Conservation (phyloP, 208 protist genomes). For the Leishmania arabica region DNA sequence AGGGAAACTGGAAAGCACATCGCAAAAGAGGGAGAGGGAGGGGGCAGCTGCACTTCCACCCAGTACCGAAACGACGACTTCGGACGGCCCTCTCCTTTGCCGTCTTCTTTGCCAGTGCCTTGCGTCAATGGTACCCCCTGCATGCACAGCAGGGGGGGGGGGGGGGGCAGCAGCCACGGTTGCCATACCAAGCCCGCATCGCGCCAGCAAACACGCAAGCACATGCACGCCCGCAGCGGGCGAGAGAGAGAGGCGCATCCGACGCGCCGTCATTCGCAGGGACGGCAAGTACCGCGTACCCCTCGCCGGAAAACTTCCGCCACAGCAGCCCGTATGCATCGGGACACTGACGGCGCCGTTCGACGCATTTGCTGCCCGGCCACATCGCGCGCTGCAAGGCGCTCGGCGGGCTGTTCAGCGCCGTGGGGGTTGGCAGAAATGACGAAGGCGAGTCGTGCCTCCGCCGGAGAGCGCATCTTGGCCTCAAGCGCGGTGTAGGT, state of each 20-base stretch:
- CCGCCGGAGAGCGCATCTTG: slow-evolving; percentile 35
- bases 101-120: neutral
- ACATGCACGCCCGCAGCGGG: neutral
- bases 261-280: slow-evolving; percentile 34
- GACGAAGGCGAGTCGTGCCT: slow-evolving; percentile 50
- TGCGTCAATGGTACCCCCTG: neutral
- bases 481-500: slow-evolving; percentile 57
- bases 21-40: neutral
- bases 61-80: neutral
- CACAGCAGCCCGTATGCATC: slow-evolving; percentile 51
- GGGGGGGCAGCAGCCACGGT: neutral
- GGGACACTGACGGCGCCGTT: slow-evolving; percentile 38
- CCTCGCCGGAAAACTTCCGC: slow-evolving; percentile 21
- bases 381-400: slow-evolving; percentile 41
- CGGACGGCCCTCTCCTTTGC: neutral
- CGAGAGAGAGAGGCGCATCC: neutral
- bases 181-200: neutral
- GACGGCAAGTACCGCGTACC: slow-evolving; percentile 28
- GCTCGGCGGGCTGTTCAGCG: slow-evolving; percentile 53
- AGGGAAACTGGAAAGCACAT: neutral
- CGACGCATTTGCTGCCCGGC: slow-evolving; percentile 44
- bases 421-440: slow-evolving; percentile 55
- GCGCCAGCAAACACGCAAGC: neutral
- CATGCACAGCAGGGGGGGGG: neutral
- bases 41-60: neutral